These are phyloP conservation scores for Boletus sp. DNA, from an alignment of 768 basidiomycete genomes.

Conservation along the genomic window DNA sequence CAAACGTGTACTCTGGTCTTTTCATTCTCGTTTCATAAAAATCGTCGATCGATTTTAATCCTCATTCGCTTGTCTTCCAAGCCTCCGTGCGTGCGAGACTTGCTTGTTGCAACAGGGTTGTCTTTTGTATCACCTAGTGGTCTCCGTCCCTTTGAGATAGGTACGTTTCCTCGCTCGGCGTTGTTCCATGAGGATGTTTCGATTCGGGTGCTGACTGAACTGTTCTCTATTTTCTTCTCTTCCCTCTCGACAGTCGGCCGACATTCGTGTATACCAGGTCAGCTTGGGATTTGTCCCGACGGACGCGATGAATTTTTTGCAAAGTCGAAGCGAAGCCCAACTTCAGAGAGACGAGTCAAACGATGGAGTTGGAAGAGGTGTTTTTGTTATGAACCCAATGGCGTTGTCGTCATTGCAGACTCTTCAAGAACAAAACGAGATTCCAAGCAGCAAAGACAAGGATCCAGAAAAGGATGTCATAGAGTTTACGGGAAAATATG, in stretches of 20 bases:
- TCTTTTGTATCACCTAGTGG: too few species aligned
- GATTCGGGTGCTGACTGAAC: neutral
- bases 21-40: too few species aligned
- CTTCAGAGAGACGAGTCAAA: neutral
- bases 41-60: too few species aligned
- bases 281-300: neutral
- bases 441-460: neutral
- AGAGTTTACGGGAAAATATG: conserved; percentile 11
- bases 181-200: neutral
- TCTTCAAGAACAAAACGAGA: conserved; percentile 2
- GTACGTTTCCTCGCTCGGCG: neutral
- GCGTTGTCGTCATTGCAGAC: neutral
- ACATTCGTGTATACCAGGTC: neutral
- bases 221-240: neutral
- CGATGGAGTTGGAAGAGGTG: neutral
- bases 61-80: too few species aligned
- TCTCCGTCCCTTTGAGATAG: neutral
- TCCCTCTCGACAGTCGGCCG: neutral
- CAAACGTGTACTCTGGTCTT: too few species aligned
- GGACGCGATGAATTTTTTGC: neutral
- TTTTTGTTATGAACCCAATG: neutral
- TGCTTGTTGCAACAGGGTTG: too few species aligned
- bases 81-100: too few species aligned
- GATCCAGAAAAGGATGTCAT: conserved; percentile 4
- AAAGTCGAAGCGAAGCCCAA: neutral